phyloP scores from a whole-genome alignment of 1,139 yeast genomes.

The Yamadazyma diospyri region DNA sequence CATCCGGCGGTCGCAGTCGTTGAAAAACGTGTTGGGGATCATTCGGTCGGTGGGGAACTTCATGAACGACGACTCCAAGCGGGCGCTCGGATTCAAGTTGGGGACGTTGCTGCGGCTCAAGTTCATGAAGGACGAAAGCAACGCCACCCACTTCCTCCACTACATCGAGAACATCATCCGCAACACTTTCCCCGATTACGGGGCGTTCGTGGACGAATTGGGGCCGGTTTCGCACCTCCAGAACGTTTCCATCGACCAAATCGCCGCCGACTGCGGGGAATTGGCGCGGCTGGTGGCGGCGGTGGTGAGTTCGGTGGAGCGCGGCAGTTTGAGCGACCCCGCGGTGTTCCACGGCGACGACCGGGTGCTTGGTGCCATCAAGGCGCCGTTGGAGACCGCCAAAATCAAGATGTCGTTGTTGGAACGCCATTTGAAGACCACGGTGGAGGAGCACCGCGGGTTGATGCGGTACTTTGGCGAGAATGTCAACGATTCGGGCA shows the following conservation, averaged over 20 bases:
- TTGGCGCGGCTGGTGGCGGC: constrained; percentile 52
- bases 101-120: constrained; percentile 79
- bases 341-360: constrained; percentile 76
- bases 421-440: constrained; percentile 51
- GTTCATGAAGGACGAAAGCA: constrained; percentile 80
- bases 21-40: constrained; percentile 66
- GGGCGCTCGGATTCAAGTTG: constrained; percentile 80
- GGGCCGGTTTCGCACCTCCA: constrained; percentile 58
- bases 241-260: constrained; percentile 71
- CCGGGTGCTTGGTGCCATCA: constrained; percentile 45
- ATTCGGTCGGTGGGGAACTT: constrained; percentile 87
- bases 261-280: constrained; percentile 67
- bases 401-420: constrained; percentile 55
- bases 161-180: constrained; percentile 81
- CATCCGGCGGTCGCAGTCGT: constrained; percentile 59
- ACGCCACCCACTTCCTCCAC: constrained; percentile 78
- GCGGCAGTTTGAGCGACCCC: constrained; percentile 74
- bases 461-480: constrained; percentile 86
- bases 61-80: constrained; percentile 82
- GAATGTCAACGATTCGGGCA: constrained; percentile 53
- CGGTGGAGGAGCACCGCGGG: constrained; percentile 52
- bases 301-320: constrained; percentile 53
- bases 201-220: constrained; percentile 75
- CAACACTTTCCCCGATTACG: constrained; percentile 71
- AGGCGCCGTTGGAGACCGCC: constrained; percentile 59